Percentiles rank a stretch among this genome's conserved stretches.
phyloP scores from a whole-genome alignment of 139 green algal genomes.

The Chlamydomonas eustigma region DNA sequence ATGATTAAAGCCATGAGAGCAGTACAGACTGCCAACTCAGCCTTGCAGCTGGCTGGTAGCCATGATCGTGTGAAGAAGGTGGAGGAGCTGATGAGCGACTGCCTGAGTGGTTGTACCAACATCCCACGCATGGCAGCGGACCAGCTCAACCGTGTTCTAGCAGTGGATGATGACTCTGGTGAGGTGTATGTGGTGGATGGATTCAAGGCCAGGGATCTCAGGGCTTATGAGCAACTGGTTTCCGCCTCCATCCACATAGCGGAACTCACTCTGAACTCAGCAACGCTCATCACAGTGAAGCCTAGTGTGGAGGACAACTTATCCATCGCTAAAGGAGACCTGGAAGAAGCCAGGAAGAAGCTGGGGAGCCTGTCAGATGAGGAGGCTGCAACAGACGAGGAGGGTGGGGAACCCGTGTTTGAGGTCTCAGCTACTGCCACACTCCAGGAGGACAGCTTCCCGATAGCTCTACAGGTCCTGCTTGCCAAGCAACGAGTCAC shows the following conservation, averaged over 20 bases:
- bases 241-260: background rate
- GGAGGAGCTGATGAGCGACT: background rate
- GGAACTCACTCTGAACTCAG: background rate
- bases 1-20: background rate
- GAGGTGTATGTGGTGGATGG: background rate
- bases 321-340: background rate
- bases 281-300: background rate
- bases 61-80: background rate
- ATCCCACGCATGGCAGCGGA: background rate
- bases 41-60: background rate
- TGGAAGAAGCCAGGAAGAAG: background rate
- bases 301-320: background rate
- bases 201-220: background rate
- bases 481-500: background rate
- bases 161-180: background rate
- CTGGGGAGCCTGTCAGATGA: background rate
- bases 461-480: background rate
- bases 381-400: background rate
- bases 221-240: background rate
- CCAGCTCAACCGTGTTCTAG: background rate
- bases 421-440: background rate
- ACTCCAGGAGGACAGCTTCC: background rate
- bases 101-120: background rate
- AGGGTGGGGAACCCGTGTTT: background rate
- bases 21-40: background rate